Percentiles rank a stretch among this genome's conserved stretches.
These are phyloP conservation scores for Gossypium laxum DNA, from an alignment of 441 rosid genomes.

Conservation along the genomic window DNA sequence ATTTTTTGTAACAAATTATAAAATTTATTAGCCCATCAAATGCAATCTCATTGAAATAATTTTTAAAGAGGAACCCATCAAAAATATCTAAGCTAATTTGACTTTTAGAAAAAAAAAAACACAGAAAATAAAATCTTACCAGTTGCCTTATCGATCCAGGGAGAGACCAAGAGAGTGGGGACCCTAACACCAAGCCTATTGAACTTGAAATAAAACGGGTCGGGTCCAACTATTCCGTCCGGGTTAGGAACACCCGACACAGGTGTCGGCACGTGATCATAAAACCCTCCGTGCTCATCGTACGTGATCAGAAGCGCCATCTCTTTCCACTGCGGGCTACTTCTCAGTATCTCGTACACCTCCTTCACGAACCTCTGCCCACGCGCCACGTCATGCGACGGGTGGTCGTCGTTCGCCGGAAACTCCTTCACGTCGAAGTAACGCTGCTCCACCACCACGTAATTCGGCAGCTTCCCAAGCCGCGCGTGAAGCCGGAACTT, in stretches of 20 bases:
- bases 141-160: conserved; percentile 83
- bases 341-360: conserved; percentile 70
- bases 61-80: too few relatives aligned
- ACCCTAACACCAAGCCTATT: conserved; percentile 83
- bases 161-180: conserved; percentile 64
- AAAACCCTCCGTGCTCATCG: conserved; percentile 90
- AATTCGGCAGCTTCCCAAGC: conserved; percentile 66
- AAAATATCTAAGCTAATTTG: not conserved
- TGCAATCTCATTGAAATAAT: too few relatives aligned
- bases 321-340: conserved; percentile 91
- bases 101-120: not conserved
- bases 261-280: conserved; percentile 86
- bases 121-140: conserved; percentile 32
- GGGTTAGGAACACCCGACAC: conserved; percentile 66
- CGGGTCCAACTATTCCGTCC: conserved; percentile 78
- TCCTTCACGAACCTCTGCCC: conserved; percentile 90
- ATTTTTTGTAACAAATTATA: not conserved
- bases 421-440: conserved; percentile 51
- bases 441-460: conserved; percentile 75
- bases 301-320: conserved; percentile 79
- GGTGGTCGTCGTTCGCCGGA: conserved; percentile 90
- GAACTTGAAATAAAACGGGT: conserved; percentile 74
- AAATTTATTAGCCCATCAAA: too few relatives aligned
- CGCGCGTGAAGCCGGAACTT: conserved; percentile 58
- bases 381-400: conserved; percentile 75